Conservation (phyloP, 371 early-diverging fungal genomes). For the Apophysomyces variabilis region DNA sequence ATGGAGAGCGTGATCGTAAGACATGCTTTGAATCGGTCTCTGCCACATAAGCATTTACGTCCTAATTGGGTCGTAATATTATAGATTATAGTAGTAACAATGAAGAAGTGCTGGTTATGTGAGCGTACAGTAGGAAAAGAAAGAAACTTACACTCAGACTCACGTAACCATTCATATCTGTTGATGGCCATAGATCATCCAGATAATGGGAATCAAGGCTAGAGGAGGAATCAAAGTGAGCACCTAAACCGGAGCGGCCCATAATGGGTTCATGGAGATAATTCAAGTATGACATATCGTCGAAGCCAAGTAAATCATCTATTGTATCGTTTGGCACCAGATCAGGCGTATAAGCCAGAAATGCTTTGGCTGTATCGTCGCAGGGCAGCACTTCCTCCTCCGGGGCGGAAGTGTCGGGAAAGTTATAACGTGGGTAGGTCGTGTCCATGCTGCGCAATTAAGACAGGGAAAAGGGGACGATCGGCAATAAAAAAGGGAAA, state of each 20-base stretch:
- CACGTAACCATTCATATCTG: slow-evolving; percentile 29
- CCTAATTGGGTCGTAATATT: slow-evolving; percentile 18
- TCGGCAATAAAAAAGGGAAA: slow-evolving; percentile 6
- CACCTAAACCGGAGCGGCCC: background rate
- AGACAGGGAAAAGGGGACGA: background rate
- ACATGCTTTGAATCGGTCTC: slow-evolving; percentile 42
- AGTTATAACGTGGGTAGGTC: background rate
- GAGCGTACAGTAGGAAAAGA: background rate
- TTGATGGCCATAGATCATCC: background rate
- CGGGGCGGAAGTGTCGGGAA: background rate
- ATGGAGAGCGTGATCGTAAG: background rate
- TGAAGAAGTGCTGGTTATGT: background rate
- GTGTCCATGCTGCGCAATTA: slow-evolving; percentile 1
- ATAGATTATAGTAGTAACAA: background rate
- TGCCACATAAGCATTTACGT: slow-evolving; percentile 50
- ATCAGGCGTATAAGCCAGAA: slow-evolving; percentile 23
- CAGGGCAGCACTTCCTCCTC: background rate
- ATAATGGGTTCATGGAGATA: slow-evolving; percentile 15
- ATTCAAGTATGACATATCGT: slow-evolving; percentile 24
- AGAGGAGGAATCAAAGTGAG: slow-evolving; percentile 6
- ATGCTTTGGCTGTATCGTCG: background rate
- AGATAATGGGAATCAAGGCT: background rate
- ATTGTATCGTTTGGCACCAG: slow-evolving; percentile 17
- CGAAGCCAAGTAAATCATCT: slow-evolving; percentile 19
- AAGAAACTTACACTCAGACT: slow-evolving; percentile 38